These are phyloP conservation scores for Sugiyamaella castrensis DNA, from an alignment of 1,139 yeast species.

Conservation along the genomic window DNA sequence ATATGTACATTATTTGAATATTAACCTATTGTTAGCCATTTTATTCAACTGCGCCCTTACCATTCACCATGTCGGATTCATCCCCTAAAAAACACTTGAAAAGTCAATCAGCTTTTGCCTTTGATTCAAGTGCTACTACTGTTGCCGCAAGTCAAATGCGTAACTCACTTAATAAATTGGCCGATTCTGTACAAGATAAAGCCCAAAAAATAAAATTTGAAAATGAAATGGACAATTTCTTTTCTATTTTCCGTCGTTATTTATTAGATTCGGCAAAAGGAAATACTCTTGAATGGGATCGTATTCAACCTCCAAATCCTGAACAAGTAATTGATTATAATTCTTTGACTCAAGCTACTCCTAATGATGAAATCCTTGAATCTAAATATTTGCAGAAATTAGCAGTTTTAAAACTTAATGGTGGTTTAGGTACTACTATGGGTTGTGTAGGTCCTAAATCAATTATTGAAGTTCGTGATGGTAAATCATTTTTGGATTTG, in stretches of 20 bases:
- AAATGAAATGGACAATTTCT: constrained; percentile 91
- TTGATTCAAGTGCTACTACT: constrained; percentile 91
- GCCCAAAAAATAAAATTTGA: constrained; percentile 65
- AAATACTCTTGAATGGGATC: constrained; percentile 86
- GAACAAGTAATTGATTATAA: constrained; percentile 85
- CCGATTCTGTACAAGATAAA: constrained; percentile 68
- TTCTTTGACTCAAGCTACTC: constrained; percentile 38
- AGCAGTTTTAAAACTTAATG: constrained; percentile 93
- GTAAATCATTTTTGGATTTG: constrained; percentile 92
- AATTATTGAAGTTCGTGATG: constrained; percentile 97
- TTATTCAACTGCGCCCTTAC: too few species aligned
- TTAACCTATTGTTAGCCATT: too few species aligned
- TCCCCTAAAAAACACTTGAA: constrained; percentile 20
- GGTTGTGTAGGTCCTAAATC: constrained; percentile 99
- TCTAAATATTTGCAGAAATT: constrained; percentile 67
- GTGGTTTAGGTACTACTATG: constrained; percentile 99
- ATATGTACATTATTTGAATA: too few species aligned
- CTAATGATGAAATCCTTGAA: constrained; percentile 28
- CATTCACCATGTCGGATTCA: constrained; percentile 3
- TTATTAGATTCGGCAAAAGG: constrained; percentile 87
- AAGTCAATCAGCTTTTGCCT: constrained; percentile 45
- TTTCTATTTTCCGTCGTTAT: constrained; percentile 89
- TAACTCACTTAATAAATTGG: constrained; percentile 84
- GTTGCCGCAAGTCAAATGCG: constrained; percentile 98
- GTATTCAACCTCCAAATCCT: constrained; percentile 82